Evolutionary conservation across 1,139 yeast species (phyloP).

Genomic region (Candida gigantensis): DNA sequence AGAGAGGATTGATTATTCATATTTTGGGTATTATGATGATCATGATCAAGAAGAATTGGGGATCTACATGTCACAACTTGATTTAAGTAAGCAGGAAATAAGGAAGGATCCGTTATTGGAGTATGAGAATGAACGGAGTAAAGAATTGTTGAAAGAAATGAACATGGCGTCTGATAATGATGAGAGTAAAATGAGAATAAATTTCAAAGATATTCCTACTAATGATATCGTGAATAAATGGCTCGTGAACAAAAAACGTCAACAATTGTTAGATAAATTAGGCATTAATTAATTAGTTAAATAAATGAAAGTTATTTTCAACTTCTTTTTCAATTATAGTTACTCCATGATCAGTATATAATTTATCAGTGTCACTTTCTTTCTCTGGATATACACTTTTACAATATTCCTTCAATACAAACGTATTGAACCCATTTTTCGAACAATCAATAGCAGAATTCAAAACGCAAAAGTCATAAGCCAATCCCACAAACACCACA

Average conservation of each 20-base stretch:
- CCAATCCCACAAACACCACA: conserved; percentile 78
- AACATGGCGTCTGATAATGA: not conserved
- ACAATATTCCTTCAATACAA: conserved; percentile 56
- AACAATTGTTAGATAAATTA: conserved; percentile 33
- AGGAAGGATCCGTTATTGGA: conserved; percentile 18
- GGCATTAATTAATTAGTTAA: not conserved
- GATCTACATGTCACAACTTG: not conserved
- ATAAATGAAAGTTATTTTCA: not conserved
- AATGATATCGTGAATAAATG: conserved; percentile 44
- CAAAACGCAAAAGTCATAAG: conserved; percentile 82
- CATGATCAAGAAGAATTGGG: conserved; percentile 10
- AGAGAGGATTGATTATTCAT: conserved; percentile 21
- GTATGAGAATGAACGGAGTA: conserved; percentile 25
- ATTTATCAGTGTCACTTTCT: conserved; percentile 25
- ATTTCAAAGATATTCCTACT: conserved; percentile 30
- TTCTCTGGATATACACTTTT: conserved; percentile 38
- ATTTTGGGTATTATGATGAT: conserved; percentile 52
- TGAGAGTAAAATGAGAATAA: not conserved
- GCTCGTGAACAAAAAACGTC: conserved; percentile 47
- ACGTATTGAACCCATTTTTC: conserved; percentile 60
- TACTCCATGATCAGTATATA: conserved; percentile 32
- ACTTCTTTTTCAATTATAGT: conserved; percentile 18
- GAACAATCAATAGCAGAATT: conserved; percentile 73
- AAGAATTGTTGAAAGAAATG: conserved; percentile 8
- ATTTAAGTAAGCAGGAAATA: too few species aligned